phyloP scores from a whole-genome alignment of 805 yeast species.

The Metschnikowia chrysomelidarum region DNA sequence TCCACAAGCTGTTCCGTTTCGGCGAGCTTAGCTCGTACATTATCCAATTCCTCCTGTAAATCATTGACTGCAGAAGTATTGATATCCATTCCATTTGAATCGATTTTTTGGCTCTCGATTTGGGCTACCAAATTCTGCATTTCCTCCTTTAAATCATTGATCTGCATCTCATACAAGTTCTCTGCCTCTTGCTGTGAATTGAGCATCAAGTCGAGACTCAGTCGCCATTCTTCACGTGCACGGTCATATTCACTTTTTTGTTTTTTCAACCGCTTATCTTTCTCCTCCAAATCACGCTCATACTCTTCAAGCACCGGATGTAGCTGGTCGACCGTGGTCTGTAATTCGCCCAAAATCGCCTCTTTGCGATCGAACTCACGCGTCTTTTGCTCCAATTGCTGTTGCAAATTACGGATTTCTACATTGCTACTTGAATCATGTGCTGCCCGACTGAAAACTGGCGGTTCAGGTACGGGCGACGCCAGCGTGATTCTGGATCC shows the following conservation, averaged over 20 bases:
- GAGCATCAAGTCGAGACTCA: constrained; percentile 55
- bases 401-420: no score
- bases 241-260: constrained; percentile 48
- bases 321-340: constrained; percentile 46
- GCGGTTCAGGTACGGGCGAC: constrained; percentile 3
- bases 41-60: constrained; percentile 4
- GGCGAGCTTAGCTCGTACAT: not conserved
- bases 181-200: constrained; percentile 56
- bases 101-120: not conserved
- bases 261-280: constrained; percentile 46
- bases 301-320: constrained; percentile 48
- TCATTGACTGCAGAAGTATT: no score
- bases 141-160: constrained; percentile 34
- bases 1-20: not conserved
- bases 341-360: constrained; percentile 47
- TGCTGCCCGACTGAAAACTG: no score
- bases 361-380: constrained; percentile 42
- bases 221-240: constrained; percentile 59
- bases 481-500: constrained; percentile 1
- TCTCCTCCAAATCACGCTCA: constrained; percentile 40
- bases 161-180: constrained; percentile 44
- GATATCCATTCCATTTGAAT: not conserved
- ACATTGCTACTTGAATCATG: no score
- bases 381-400: constrained; percentile 11
- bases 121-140: constrained; percentile 5